phyloP scores from a whole-genome alignment of 352 stramenopile genomes.

The Pythium folliculosum region DNA sequence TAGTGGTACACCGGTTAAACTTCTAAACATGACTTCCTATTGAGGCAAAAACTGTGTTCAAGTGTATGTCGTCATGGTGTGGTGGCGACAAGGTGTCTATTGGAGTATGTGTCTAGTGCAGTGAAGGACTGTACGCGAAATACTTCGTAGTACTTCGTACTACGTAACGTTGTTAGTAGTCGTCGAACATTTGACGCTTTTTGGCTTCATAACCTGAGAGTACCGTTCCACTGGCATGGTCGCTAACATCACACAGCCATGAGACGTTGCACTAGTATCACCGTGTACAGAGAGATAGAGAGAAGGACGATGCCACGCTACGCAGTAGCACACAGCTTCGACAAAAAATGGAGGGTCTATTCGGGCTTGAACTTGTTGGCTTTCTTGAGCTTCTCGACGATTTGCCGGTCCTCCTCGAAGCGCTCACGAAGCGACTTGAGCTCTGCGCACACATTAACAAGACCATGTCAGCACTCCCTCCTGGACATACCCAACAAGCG shows the following conservation, averaged over 20 bases:
- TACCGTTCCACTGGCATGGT: too few species aligned
- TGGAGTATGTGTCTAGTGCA: too few species aligned
- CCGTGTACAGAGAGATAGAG: too few species aligned
- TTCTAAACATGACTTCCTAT: slow-evolving; percentile 12
- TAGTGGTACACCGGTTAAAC: slow-evolving; percentile 7
- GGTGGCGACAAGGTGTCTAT: too few species aligned
- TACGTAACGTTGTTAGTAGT: too few species aligned
- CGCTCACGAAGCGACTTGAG: slow-evolving; percentile 80
- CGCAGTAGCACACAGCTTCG: background rate
- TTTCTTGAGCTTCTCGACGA: slow-evolving; percentile 85
- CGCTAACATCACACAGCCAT: too few species aligned
- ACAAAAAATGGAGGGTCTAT: slow-evolving; percentile 31
- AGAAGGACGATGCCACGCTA: too few species aligned
- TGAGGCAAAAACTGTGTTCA: slow-evolving; percentile 7
- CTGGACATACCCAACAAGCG: background rate
- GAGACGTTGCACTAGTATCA: too few species aligned
- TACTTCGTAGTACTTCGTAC: too few species aligned
- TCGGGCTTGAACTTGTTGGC: slow-evolving; percentile 83
- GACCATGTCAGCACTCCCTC: background rate
- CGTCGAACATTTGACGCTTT: too few species aligned
- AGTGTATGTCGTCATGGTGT: background rate
- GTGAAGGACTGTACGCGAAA: too few species aligned
- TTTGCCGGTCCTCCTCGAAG: slow-evolving; percentile 79
- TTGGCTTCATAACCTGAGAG: too few species aligned
- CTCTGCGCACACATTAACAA: slow-evolving; percentile 40